Base-by-base conservation (phyloP, 192 early-diverging fungal genomes). In the Backusella liffmaniae region DNA sequence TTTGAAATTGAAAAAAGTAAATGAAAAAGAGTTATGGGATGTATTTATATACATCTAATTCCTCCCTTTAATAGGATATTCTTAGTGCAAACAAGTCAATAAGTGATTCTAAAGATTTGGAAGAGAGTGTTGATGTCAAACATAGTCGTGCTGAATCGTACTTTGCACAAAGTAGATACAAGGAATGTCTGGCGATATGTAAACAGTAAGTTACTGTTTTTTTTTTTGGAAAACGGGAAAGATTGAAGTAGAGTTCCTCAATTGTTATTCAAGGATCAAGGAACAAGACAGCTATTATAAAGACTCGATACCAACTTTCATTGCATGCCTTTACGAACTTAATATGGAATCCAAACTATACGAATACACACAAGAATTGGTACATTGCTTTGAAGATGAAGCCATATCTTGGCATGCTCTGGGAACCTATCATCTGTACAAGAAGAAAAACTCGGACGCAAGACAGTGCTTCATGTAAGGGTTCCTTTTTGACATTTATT, bases 391-490 rank as follows among this genome's bases (percentile, higher is more conserved):
- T 29, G 89, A 93, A 13, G 84, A 88, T 59, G 72, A 77, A 3
- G 80, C 88, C 0, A 82, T 91, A 0, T 83, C 92, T 3, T 96
- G 94, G 93, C 93, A 87, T 76, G 90, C 90, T 1, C 91, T 96
- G 3, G 95, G 93, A n/a, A 84, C 86, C 7, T 96, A 96, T 76
- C 91, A 96, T 65, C 88, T 87, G 29, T 73, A 86, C 41, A 88
- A 88, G 36, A 79, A 85, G 23, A 84, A 91, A 23, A 83, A 90
- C 66, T 67, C 80, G 1, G 92, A 93, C 39, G 91, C 95, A 0
- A 73, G 91, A 70, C 73, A 77, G 44, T 92, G 90, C 79, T 94
- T 94, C 75, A 79, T 77, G 85, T 83, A 70, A 16, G 32, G 3
- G 49, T 30, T 35, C 5, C 5, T 23, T 32, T 32, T 32, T 32